Evolutionary conservation across 140 eudicot species (phyloP).

Genomic region (Erigeron philadelphicus): DNA sequence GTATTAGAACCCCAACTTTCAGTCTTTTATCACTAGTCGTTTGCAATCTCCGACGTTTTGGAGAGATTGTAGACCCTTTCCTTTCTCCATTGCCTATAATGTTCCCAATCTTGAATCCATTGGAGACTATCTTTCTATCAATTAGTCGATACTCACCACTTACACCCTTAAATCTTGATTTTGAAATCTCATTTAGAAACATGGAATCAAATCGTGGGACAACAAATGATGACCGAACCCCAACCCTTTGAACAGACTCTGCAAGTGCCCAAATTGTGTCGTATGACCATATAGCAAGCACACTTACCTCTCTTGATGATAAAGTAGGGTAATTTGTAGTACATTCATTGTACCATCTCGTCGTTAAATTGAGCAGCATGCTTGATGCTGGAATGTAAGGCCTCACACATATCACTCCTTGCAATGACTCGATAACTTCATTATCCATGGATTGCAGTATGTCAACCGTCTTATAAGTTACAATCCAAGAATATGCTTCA

Average conservation of each 20-base stretch:
- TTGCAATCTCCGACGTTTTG: slow-evolving; percentile 25
- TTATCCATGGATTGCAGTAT: slow-evolving; percentile 18
- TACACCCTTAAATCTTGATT: slow-evolving; percentile 28
- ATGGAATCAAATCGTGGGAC: slow-evolving; percentile 20
- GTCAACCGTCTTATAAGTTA: slow-evolving; percentile 31
- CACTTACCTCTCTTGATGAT: slow-evolving; percentile 18
- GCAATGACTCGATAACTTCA: slow-evolving; percentile 21
- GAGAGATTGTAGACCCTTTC: slow-evolving; percentile 11
- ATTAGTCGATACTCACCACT: slow-evolving; percentile 37
- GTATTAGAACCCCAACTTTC: slow-evolving; percentile 25
- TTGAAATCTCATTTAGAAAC: slow-evolving; percentile 25
- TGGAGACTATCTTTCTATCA: slow-evolving; percentile 26
- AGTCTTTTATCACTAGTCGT: slow-evolving; percentile 8
- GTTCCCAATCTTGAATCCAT: slow-evolving; percentile 36
- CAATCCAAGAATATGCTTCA: slow-evolving; percentile 42
- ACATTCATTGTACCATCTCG: slow-evolving; percentile 24
- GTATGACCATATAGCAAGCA: slow-evolving; percentile 40
- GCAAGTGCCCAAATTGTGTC: slow-evolving; percentile 43
- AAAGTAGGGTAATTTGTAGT: background rate
- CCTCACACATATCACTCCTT: slow-evolving; percentile 29
- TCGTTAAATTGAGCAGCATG: slow-evolving; percentile 14
- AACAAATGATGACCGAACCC: background rate
- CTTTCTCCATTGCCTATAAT: slow-evolving; percentile 29
- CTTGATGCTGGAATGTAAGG: slow-evolving; percentile 26
- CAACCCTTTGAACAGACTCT: slow-evolving; percentile 25